Evolutionary conservation across 192 early-diverging fungal genomes (phyloP), one percentile per base, ranked within the genome.

Genomic region (Geranomyces variabilis): DNA sequence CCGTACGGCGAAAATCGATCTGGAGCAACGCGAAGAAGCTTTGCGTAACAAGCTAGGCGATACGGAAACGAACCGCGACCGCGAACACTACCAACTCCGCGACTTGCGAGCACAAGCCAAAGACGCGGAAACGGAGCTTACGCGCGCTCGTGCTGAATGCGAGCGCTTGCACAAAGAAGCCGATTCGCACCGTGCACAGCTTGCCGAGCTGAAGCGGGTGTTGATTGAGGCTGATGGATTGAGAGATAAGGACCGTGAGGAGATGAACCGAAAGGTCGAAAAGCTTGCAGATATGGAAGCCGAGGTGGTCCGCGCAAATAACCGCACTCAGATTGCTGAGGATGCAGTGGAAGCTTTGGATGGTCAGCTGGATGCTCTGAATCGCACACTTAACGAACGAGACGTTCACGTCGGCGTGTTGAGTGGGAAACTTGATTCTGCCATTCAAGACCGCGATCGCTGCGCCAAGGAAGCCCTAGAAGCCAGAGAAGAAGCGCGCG

Each of bases 181-280:
- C 1, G 67, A 67, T 8, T 41, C 61, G 7, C 56, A 49, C 12
- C 26, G 17, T 4, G 19, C 28, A 22, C 68, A 76, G 64, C 43
- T 80, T 8, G 10, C 31, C 29, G 75, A 78, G 71, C 79, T 84
- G 26, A 64, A 62, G 31, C 49, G 71, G 14, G 43, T 83, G 19
- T 28, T 85, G 19, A 45, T 58, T 3, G 68, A 80, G 63, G 58
- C 82, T 44, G 84, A 85, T 60, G 44, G 66, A 26, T 77, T 81
- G 43, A 70, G 84, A 10, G 84, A 85, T 62, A 19, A 33, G 13
- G 76, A 47, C 33, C 62, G 76, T 36, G 61, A 56, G 19, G 77
- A 79, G 48, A 43, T 83, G 67, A 81, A 85, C 48, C 43, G 43
- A 6, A 59, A 81, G 28, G 43, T 44, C 28, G 84, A 83, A 53